Evolutionary conservation across 2,329 filamentous ascomycete species (phyloP).

Genomic region (Talaromyces sp.): DNA sequence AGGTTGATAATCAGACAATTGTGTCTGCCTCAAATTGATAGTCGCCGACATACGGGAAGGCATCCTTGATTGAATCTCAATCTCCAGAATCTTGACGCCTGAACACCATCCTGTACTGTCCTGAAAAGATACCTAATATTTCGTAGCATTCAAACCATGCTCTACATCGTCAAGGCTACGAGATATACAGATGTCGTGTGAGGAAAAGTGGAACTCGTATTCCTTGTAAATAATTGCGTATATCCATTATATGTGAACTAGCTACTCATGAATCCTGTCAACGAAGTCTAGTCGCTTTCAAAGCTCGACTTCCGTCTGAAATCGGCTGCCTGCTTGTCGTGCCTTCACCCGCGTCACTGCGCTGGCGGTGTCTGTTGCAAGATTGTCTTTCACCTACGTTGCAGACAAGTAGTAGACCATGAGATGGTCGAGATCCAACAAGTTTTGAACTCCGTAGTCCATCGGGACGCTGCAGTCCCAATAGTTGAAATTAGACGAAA

Average conservation of each 20-base stretch:
- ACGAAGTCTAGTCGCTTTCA: not conserved
- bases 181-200: not conserved
- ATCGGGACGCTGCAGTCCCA: slow-evolving; percentile 16
- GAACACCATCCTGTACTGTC: not conserved
- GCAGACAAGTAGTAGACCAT: slow-evolving; percentile 10
- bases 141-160: no score
- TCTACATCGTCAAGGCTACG: not conserved
- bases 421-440: not conserved
- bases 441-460: slow-evolving; percentile 11
- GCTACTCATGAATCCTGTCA: not conserved
- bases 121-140: not conserved
- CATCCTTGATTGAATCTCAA: no score
- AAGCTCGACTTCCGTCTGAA: not conserved
- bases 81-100: not conserved
- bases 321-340: slow-evolving; percentile 1
- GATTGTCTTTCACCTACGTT: slow-evolving; percentile 11
- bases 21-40: not conserved
- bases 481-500: slow-evolving; percentile 18
- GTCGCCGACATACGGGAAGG: not conserved
- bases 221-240: not conserved
- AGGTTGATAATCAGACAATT: not conserved
- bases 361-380: not conserved
- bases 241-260: not conserved
- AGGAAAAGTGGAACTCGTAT: not conserved
- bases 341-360: not conserved